A percentile compares a stretch with the other conserved stretches of the same genome.
phyloP scores from a whole-genome alignment of 495 filamentous ascomycete species.

The Stereocaulon alpinum region DNA sequence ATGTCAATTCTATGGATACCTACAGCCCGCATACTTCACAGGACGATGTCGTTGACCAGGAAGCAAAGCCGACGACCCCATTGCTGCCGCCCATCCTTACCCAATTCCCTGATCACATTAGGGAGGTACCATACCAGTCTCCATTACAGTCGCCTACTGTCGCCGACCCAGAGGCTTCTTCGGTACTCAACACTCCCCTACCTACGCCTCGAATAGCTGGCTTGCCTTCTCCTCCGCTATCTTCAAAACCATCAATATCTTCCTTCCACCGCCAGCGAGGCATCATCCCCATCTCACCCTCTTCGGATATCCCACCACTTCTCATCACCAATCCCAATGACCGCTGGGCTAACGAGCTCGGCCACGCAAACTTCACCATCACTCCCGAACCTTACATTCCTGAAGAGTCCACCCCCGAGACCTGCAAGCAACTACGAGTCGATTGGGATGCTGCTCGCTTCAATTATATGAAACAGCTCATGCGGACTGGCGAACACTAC shows the following conservation, averaged over 20 bases:
- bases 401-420: conserved; percentile 43
- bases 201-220: conserved; percentile 31
- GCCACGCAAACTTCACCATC: conserved; percentile 89
- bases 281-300: conserved; percentile 37
- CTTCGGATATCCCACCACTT: conserved; percentile 46
- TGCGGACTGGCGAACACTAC: conserved; percentile 78
- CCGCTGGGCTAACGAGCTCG: conserved; percentile 70
- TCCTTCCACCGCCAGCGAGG: conserved; percentile 54
- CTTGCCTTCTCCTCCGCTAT: conserved; percentile 66
- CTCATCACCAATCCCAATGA: conserved; percentile 57
- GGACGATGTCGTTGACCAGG: conserved; percentile 35
- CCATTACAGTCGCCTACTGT: conserved; percentile 75
- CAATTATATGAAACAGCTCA: conserved; percentile 75
- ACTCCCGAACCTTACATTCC: conserved; percentile 70
- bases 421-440: conserved; percentile 55
- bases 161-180: conserved; percentile 29
- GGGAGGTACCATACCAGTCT: conserved; percentile 47
- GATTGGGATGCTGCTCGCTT: conserved; percentile 73
- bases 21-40: conserved; percentile 44
- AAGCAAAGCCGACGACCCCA: conserved; percentile 62
- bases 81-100: conserved; percentile 71
- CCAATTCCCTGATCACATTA: conserved; percentile 34
- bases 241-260: conserved; percentile 64
- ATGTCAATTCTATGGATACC: conserved; percentile 44
- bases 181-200: conserved; percentile 30